Base-by-base conservation (phyloP, 441 rosid genomes). In the Gossypium davidsonii region DNA sequence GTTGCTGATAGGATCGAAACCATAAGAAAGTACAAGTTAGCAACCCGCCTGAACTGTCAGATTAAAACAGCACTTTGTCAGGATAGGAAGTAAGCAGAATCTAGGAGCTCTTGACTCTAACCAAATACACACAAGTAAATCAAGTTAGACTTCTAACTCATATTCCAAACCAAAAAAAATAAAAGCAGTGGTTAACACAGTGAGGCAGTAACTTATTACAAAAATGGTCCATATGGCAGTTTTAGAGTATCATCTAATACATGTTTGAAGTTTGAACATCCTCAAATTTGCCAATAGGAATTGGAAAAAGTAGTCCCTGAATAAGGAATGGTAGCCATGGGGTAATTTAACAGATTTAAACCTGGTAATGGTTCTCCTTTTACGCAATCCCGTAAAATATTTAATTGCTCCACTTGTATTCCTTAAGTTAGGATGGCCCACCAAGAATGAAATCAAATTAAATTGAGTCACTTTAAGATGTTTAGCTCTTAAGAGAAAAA, bases 1-100 rank as follows among this genome's bases (percentile, higher is more conserved):
- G 97, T 93, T 81, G 91, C 86, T 11, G 99, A 96, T 75, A 96
- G 83, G 81, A 90, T 90, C 46, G 99, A 89, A 74, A 93, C 90
- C 84, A 89, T 85, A 77, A 96, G 94, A 81, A 93, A 96, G 89
- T 93, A 96, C 60, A 89, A 82, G 76, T 93, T 96, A 31, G 98
- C 99, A 72, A 96, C 97, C 85, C 99, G 97, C 86, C 99, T 91
- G 85, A 93, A 96, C 99, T 96, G 98, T 83, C 87, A 89, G 76
- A 69, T 66, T 34, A 79, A 79, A 78, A 83, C 23, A 74, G 34
- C 61, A 55, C 58, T 62, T 77, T 84, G 69, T 82, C 83, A 85
- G 84, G 75, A 77, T 74, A 67, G 72, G 48, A 74, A 34, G 31
- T 56, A 64, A 71, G 44, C 67, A 64, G 15, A 51, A 71, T 59